Percentiles rank a stretch among this genome's conserved stretches.
Evolutionary conservation across 2,329 filamentous ascomycete species (phyloP).

Genomic region (Fusarium poae): DNA sequence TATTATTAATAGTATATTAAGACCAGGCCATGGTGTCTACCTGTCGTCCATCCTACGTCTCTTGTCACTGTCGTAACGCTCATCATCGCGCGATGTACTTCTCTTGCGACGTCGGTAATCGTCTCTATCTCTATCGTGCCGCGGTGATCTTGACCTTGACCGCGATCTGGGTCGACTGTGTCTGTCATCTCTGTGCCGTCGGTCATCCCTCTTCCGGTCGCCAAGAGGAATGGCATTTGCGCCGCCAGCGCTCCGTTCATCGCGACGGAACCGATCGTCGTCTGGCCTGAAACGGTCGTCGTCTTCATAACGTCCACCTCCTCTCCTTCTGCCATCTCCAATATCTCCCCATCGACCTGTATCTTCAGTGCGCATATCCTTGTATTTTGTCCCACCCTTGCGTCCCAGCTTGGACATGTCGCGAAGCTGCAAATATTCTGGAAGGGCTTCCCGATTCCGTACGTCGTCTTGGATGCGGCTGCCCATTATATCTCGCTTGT

Average conservation of each 20-base stretch:
- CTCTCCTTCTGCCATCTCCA: constrained; percentile 62
- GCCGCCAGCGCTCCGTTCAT: constrained; percentile 65
- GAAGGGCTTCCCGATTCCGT: constrained; percentile 82
- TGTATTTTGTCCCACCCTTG: constrained; percentile 92
- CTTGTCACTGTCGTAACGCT: constrained; percentile 70
- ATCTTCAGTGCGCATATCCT: constrained; percentile 88
- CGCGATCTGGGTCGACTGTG: constrained; percentile 45
- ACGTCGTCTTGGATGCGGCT: constrained; percentile 86
- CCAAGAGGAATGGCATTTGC: constrained; percentile 80
- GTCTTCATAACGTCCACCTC: constrained; percentile 55
- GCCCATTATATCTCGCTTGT: constrained; percentile 88
- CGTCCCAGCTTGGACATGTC: constrained; percentile 95
- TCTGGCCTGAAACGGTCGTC: constrained; percentile 80
- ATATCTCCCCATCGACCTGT: constrained; percentile 86
- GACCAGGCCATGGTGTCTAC: constrained; percentile 35
- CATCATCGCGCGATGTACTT: constrained; percentile 67
- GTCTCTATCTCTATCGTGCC: constrained; percentile 58
- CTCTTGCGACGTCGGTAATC: constrained; percentile 67
- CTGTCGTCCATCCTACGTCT: constrained; percentile 67
- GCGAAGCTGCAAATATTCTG: constrained; percentile 90
- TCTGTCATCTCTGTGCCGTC: constrained; percentile 44
- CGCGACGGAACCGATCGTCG: constrained; percentile 62
- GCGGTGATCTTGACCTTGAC: constrained; percentile 67
- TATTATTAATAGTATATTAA: constrained; percentile 48
- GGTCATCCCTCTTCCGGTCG: constrained; percentile 50